A percentile compares a stretch with the other conserved stretches of the same genome.
These are phyloP conservation scores for Beauveria sp. DNA, from an alignment of 2,329 filamentous ascomycete species.

Conservation along the genomic window DNA sequence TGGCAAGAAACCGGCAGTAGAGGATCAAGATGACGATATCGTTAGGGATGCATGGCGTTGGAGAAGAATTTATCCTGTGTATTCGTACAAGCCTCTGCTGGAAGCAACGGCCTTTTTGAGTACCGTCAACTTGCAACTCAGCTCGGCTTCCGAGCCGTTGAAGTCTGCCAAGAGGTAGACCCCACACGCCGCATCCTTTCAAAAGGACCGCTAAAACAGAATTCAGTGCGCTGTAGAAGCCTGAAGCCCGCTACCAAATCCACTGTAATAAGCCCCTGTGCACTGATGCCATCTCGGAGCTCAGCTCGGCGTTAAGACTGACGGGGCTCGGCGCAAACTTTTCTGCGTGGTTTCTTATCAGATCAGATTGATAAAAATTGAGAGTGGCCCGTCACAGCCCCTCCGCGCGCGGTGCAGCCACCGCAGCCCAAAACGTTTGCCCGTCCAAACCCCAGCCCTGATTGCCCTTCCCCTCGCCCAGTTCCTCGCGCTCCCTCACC, in stretches of 20 bases:
- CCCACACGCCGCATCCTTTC: neutral
- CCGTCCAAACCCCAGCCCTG: constrained; percentile 6
- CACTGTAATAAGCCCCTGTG: neutral
- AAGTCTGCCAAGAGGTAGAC: neutral
- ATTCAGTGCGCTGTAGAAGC: neutral
- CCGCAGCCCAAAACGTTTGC: neutral
- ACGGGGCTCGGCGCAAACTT: constrained; percentile 17
- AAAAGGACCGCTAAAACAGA: neutral
- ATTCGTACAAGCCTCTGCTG: neutral
- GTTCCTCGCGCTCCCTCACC: neutral
- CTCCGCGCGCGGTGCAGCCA: constrained; percentile 15
- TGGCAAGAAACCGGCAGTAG: neutral
- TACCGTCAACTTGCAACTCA: neutral
- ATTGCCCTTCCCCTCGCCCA: neutral
- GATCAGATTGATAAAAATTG: constrained; percentile 34
- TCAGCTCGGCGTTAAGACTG: constrained; percentile 11
- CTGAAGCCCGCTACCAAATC: neutral
- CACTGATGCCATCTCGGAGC: constrained; percentile 12
- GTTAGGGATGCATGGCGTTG: neutral
- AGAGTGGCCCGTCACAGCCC: constrained; percentile 17
- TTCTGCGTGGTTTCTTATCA: constrained; percentile 25
- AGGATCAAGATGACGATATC: neutral
- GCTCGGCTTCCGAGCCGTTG: constrained; percentile 9
- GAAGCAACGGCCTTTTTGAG: neutral
- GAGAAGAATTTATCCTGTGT: too few relatives aligned